Base-by-base conservation (phyloP, 192 early-diverging fungal genomes). In the Podila epigama region DNA sequence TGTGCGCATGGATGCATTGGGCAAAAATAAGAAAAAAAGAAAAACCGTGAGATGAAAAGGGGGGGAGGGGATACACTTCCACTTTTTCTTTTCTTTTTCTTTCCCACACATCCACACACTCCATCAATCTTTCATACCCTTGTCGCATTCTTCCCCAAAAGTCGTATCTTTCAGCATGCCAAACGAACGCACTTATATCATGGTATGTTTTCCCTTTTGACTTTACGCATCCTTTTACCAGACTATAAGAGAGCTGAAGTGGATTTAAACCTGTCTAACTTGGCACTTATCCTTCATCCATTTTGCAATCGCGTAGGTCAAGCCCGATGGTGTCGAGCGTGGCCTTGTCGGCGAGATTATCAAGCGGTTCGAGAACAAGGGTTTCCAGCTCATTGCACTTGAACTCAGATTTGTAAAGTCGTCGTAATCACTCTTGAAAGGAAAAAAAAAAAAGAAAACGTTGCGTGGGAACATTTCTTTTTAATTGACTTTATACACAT, bases 381-480 rank as follows among this genome's bases (percentile, higher is more conserved):
- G 95, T 25, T 96, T 94, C 90, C 96, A 96, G 85, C 89, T 96
- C 18, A 89, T 96, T 48, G 95, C 85, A 29, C 86, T 96, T 60
- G 93, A 95, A 86, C 81, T 90, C 40, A 54, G 89, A 60, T 86
- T 48, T n/a, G 73, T 77, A 77, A 18, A 42, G 40, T 42, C n/a
- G 40, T 20, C 35, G 80, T 64, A 1, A 28, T 37, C 29, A 25
- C 2, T 15, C 6, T 48, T 48, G 44, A 8, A 48, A 48, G n/a
- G 15, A n/a, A 20, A 2, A 41, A 5, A 18, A 39, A 39, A 4
- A 22, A 48, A 22, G 20, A 48, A 48, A 22, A 22, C 25, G n/a
- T 48, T 48, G n/a, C 25, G n/a, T 22, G n/a, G n/a, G 7, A 48
- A 2, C 42, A 44, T 44, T 44, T 15, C 5, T 7, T 20, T 20